These are phyloP conservation scores for Aspergillus alliaceus DNA, from an alignment of 2,329 filamentous ascomycete species.

Conservation along the genomic window DNA sequence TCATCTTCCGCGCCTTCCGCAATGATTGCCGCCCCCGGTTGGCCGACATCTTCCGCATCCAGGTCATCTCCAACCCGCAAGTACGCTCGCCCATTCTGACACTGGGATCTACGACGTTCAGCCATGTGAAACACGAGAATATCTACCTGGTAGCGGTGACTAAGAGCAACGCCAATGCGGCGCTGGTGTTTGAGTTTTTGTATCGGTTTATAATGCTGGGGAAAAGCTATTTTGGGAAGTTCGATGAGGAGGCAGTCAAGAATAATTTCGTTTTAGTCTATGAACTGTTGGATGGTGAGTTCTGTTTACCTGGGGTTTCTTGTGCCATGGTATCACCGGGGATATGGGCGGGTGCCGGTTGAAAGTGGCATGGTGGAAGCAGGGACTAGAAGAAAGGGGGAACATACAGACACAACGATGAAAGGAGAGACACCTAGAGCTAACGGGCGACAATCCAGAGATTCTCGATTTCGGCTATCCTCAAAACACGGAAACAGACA, in stretches of 20 bases:
- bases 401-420: not conserved
- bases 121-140: conserved; percentile 99
- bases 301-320: not conserved
- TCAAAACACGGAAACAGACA: conserved; percentile 98
- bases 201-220: conserved; percentile 89
- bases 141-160: conserved; percentile 97
- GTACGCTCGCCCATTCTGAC: conserved; percentile 97
- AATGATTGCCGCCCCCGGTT: conserved; percentile 97
- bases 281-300: conserved; percentile 84
- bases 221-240: conserved; percentile 96
- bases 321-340: not conserved
- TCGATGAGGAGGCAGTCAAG: conserved; percentile 99
- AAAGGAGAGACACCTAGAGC: not conserved
- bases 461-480: conserved; percentile 99
- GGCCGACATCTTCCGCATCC: conserved; percentile 98
- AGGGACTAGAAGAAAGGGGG: not conserved
- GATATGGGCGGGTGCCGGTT: not conserved
- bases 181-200: conserved; percentile 95
- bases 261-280: conserved; percentile 99
- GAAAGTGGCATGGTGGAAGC: not conserved
- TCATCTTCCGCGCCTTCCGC: conserved; percentile 98
- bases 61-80: conserved; percentile 97
- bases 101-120: conserved; percentile 95
- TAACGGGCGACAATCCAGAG: conserved; percentile 56
- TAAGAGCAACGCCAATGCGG: conserved; percentile 98